Percentiles rank a stretch among this genome's conserved stretches.
phyloP scores from a whole-genome alignment of 345 rosid species.

The Lepidium africanum region DNA sequence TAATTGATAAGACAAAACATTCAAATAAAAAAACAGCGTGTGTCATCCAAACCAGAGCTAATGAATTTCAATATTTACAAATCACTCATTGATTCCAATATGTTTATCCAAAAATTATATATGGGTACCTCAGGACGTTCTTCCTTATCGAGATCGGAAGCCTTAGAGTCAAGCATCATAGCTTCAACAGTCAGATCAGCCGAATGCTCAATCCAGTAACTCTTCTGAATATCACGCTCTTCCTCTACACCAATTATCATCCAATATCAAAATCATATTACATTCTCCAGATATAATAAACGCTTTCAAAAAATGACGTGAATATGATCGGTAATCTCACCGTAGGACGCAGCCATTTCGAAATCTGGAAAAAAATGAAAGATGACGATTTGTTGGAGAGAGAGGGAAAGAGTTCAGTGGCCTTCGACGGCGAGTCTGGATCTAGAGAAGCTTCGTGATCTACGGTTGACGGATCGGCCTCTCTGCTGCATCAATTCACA shows the following conservation, averaged over 20 bases:
- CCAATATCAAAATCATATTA: not conserved
- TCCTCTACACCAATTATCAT: conserved; percentile 32
- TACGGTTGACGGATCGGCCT: conserved; percentile 54
- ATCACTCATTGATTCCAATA: not conserved
- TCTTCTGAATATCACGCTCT: conserved; percentile 74
- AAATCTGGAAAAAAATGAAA: not conserved
- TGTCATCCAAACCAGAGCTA: not conserved
- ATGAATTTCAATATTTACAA: not conserved
- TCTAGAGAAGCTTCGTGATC: conserved; percentile 82
- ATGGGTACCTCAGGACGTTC: conserved; percentile 78
- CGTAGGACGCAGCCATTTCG: conserved; percentile 43
- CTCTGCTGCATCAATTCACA: conserved; percentile 56
- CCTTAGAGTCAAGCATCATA: conserved; percentile 96
- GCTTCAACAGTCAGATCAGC: conserved; percentile 67
- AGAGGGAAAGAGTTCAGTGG: conserved; percentile 13
- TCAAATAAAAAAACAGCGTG: not conserved
- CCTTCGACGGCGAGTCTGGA: conserved; percentile 79
- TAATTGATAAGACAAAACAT: not conserved
- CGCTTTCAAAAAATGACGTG: not conserved
- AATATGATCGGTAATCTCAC: conserved; percentile 3
- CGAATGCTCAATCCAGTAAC: conserved; percentile 81
- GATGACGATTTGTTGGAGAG: not conserved
- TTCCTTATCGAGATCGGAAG: conserved; percentile 91
- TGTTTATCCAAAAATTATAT: too few species aligned
- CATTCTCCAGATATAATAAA: not conserved